Base-by-base conservation (phyloP, 768 basidiomycete species). In the Rhizopogon vinicolor region DNA sequence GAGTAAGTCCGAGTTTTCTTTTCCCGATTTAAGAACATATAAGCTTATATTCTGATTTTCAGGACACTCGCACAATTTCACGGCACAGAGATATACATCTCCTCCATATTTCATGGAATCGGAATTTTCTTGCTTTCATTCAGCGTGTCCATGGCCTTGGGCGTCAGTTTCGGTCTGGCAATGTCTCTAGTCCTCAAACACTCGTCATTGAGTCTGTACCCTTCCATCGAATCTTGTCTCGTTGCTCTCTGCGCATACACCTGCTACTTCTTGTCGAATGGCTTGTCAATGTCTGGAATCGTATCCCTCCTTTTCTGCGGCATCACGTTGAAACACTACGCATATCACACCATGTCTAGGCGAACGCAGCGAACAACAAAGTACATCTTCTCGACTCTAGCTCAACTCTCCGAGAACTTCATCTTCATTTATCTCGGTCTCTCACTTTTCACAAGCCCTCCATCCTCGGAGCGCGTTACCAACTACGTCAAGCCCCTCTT, bases 381-480 rank as follows among this genome's bases (percentile, higher is more conserved):
- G 72, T 97, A 95, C 77, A 91, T 98, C 56, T 99, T 98, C 74
- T 86, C 87, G 8, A 91, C 90, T 0, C 86, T 98, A 49, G 93
- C 97, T 0, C 90, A 94, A 65, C 83, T 99, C 29, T 91, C 91
- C 28, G 97, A 99, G 74, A 98, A 98, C 69, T 99, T 98, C 69
- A 98, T 99, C 71, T 99, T 99, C 76, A 93, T 99, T 66, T 98
- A 98, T 72, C 90, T 99, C 59, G 96, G 97, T 41, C 81, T 99
- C 62, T 89, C 91, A 41, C 81, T 99, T n/a, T 99, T 99, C 78
- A 98, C 95, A 3, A 84, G 81, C 54, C 80, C 89, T 3, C 91
- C 93, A 28, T 83, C 85, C 7, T 78, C 86, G 5, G 86, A 89
- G 63, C 83, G 83, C 12, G 88, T 90, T 54, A 86, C 82, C 50